A percentile compares a stretch with the other conserved stretches of the same genome.
Evolutionary conservation across 2,329 filamentous ascomycete genomes (phyloP).

Genomic region (Hymenoscyphus repandus): DNA sequence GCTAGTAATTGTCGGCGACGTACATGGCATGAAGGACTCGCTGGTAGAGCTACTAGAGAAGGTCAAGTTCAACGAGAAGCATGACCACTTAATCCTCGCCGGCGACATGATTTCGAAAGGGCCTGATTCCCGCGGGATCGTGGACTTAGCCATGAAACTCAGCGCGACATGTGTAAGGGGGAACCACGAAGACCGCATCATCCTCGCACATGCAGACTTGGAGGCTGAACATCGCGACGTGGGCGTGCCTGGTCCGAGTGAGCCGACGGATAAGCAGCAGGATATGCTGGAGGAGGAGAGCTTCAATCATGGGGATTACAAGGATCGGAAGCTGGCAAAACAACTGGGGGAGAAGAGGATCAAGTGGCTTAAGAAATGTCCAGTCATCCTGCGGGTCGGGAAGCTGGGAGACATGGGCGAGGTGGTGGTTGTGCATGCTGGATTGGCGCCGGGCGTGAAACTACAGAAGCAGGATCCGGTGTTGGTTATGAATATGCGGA

Average conservation of each 20-base stretch:
- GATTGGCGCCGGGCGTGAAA: conserved; percentile 70
- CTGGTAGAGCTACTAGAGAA: conserved; percentile 62
- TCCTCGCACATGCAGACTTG: conserved; percentile 54
- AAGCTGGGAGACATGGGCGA: conserved; percentile 53
- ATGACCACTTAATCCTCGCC: conserved; percentile 70
- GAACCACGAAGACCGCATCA: conserved; percentile 84
- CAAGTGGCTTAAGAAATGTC: conserved; percentile 63
- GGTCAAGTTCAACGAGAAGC: conserved; percentile 53
- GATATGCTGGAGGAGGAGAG: conserved; percentile 24
- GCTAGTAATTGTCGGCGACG: conserved; percentile 81
- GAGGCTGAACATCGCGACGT: conserved; percentile 28
- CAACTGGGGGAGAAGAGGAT: conserved; percentile 48
- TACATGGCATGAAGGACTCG: conserved; percentile 78
- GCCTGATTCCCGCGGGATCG: conserved; percentile 72
- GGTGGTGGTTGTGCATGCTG: conserved; percentile 77
- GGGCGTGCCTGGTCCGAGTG: conserved; percentile 20
- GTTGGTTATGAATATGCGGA: conserved; percentile 90
- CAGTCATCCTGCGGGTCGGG: conserved; percentile 75
- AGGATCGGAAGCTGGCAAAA: conserved; percentile 26
- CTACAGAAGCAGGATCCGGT: conserved; percentile 69
- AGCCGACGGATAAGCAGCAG: conserved; percentile 26
- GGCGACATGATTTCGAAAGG: conserved; percentile 85
- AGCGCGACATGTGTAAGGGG: conserved; percentile 80
- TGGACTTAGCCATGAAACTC: conserved; percentile 63
- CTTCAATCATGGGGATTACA: conserved; percentile 26